These are phyloP conservation scores for Cyathus striatus DNA, from an alignment of 768 basidiomycete genomes.

Conservation along the genomic window DNA sequence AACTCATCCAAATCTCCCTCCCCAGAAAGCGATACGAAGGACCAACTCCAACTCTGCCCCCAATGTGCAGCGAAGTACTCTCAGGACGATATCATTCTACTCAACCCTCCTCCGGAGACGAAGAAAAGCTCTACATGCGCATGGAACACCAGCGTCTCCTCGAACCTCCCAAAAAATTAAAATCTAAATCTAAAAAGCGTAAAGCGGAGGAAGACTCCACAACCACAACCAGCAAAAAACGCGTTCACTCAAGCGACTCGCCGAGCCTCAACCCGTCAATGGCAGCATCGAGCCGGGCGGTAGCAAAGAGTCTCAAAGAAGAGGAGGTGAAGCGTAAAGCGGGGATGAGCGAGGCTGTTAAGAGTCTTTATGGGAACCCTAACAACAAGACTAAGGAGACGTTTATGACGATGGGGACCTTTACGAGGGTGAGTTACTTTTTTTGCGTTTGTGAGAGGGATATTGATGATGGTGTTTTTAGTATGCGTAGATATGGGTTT, in stretches of 20 bases:
- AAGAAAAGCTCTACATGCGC: slow-evolving; percentile 44
- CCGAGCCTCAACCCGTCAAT: slow-evolving; percentile 50
- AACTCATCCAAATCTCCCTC: slow-evolving; percentile 15
- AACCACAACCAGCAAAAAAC: slow-evolving; percentile 42
- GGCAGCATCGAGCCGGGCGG: slow-evolving; percentile 56
- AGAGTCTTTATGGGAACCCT: slow-evolving; percentile 60
- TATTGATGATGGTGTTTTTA: slow-evolving; percentile 3
- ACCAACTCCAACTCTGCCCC: slow-evolving; percentile 60
- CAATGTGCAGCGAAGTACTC: slow-evolving; percentile 74
- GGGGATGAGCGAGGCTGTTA: slow-evolving; percentile 82
- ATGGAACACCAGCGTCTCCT: slow-evolving; percentile 57
- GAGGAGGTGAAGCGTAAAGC: slow-evolving; percentile 84
- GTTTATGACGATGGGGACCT: slow-evolving; percentile 90
- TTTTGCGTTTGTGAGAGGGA: background rate
- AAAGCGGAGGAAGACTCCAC: slow-evolving; percentile 34
- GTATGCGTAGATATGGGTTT: too few species aligned
- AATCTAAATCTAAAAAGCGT: slow-evolving; percentile 65
- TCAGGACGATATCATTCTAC: slow-evolving; percentile 46
- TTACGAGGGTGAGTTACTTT: slow-evolving; percentile 67
- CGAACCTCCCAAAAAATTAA: slow-evolving; percentile 54
- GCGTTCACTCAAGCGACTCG: slow-evolving; percentile 30
- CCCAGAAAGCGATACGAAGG: slow-evolving; percentile 21
- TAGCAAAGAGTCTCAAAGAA: slow-evolving; percentile 64
- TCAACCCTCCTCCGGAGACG: slow-evolving; percentile 77
- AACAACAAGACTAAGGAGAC: slow-evolving; percentile 71